phyloP scores from a whole-genome alignment of 192 early-diverging fungal genomes.

The Coemansia sp. region DNA sequence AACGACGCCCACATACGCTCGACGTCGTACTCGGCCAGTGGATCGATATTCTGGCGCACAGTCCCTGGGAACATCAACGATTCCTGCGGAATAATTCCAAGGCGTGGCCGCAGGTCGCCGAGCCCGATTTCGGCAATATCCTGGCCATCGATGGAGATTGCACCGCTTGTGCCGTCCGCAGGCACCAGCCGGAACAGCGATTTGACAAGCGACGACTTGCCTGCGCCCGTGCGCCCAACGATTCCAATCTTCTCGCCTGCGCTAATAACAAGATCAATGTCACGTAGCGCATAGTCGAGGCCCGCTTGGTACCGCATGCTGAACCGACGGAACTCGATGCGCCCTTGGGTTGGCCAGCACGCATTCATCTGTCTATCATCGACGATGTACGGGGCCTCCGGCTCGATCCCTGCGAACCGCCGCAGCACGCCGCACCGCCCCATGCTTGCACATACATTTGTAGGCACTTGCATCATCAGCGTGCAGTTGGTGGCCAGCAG shows the following conservation, averaged over 20 bases:
- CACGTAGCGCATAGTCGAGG: slow-evolving; percentile 55
- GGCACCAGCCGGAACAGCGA: slow-evolving; percentile 66
- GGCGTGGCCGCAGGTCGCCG: slow-evolving; percentile 24
- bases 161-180: slow-evolving; percentile 45
- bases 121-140: slow-evolving; percentile 63
- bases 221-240: slow-evolving; percentile 78
- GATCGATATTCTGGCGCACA: slow-evolving; percentile 64
- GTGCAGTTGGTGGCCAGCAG: background rate
- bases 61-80: slow-evolving; percentile 62
- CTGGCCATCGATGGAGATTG: slow-evolving; percentile 68
- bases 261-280: slow-evolving; percentile 57
- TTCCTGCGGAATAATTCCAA: slow-evolving; percentile 68
- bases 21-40: slow-evolving; percentile 51
- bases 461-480: background rate
- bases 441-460: background rate
- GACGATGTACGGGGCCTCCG: slow-evolving; percentile 38
- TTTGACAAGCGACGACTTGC: slow-evolving; percentile 61
- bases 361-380: slow-evolving; percentile 6
- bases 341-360: slow-evolving; percentile 64
- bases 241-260: slow-evolving; percentile 63
- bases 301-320: slow-evolving; percentile 62
- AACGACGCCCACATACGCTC: slow-evolving; percentile 63
- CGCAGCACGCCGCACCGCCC: slow-evolving; percentile 36
- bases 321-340: slow-evolving; percentile 59
- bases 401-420: background rate